Base-by-base conservation (phyloP, 2,329 filamentous ascomycete species). In the Colletotrichum costaricense region DNA sequence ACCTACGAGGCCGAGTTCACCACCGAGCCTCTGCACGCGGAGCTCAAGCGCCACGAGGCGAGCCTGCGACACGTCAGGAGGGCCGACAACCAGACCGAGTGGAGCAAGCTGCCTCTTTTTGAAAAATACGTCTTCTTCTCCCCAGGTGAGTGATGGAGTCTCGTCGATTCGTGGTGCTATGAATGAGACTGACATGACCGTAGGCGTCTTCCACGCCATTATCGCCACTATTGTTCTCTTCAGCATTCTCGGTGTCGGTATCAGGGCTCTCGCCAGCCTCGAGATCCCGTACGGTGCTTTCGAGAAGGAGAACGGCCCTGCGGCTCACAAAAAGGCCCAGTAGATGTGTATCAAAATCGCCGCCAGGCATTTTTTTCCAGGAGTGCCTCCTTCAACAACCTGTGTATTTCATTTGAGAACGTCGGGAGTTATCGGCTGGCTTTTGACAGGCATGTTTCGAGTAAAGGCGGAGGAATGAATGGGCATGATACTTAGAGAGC, bases 81-180 rank as follows among this genome's bases (percentile, higher is more conserved):
- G 68, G 82, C 83, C 22, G 79, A 80, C 19, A 86, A 89, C 72
- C 78, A 75, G 66, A 84, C 81, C 7, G 81, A 78, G 7, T 78
- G 79, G 65, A 78, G 87, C 70, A 86, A 82, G 46, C 81, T 87
- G 35, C 87, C 90, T 4, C 83, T 97, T 56, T 98, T 99, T 78
- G 93, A 97, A 84, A 95, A 94, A 82, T 99, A 99, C 82, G 93
- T 98, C 81, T 98, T 95, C 85, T 93, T 99, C 77, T 96, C 93
- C 12, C 94, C 95, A 79, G 94, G 94, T 96, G 84, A 78, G 88
- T 85, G 24, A 33, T 16, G 8, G 2, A 28, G 52, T 12, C 9
- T 16, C 22, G 11, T 16, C 38, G 5, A 62, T 7, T n/a, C 30
- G 57, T 14, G 56, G 16, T 11, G 14, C 11, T 9, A 9, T 16